Evolutionary conservation across 768 basidiomycete species (phyloP).

Genomic region (Sporobolomyces roseus): DNA sequence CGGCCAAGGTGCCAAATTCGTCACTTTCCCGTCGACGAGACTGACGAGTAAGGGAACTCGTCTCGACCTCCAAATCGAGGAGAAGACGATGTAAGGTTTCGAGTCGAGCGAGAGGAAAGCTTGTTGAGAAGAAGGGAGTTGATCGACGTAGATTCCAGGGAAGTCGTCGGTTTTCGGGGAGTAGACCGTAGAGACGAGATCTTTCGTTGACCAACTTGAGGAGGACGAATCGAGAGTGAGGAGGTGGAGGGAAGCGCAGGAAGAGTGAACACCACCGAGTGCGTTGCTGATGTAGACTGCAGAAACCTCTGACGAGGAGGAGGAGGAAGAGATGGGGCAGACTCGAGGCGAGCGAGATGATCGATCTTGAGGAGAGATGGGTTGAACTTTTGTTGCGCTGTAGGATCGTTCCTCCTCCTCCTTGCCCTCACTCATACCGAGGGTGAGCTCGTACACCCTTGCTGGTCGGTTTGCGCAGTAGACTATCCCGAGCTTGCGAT

Average conservation of each 20-base stretch:
- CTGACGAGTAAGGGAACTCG: slow-evolving; percentile 56
- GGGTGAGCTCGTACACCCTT: slow-evolving; percentile 57
- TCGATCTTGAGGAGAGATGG: slow-evolving; percentile 45
- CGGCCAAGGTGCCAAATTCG: slow-evolving; percentile 57
- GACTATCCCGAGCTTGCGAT: slow-evolving; percentile 60
- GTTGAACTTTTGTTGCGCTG: background rate
- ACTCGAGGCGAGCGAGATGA: slow-evolving; percentile 64
- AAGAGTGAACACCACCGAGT: slow-evolving; percentile 61
- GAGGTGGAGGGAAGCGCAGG: slow-evolving; percentile 57
- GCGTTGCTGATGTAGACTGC: slow-evolving; percentile 56
- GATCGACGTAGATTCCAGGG: slow-evolving; percentile 63
- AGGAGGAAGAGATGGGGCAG: slow-evolving; percentile 33
- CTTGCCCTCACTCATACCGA: slow-evolving; percentile 35
- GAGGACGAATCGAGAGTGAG: slow-evolving; percentile 49
- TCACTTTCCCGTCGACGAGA: slow-evolving; percentile 51
- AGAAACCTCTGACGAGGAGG: slow-evolving; percentile 40
- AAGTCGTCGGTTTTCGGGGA: slow-evolving; percentile 49
- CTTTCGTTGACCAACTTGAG: background rate
- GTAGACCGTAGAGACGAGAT: background rate
- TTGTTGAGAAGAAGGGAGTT: slow-evolving; percentile 49
- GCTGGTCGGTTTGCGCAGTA: slow-evolving; percentile 61
- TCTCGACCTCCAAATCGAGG: slow-evolving; percentile 59
- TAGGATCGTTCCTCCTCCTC: background rate
- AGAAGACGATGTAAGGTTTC: slow-evolving; percentile 51
- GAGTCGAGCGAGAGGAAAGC: slow-evolving; percentile 50